Evolutionary conservation across 1,139 yeast genomes (phyloP), one percentile per base, ranked within the genome.

Genomic region (Chernovozyma sophiae-reginae): DNA sequence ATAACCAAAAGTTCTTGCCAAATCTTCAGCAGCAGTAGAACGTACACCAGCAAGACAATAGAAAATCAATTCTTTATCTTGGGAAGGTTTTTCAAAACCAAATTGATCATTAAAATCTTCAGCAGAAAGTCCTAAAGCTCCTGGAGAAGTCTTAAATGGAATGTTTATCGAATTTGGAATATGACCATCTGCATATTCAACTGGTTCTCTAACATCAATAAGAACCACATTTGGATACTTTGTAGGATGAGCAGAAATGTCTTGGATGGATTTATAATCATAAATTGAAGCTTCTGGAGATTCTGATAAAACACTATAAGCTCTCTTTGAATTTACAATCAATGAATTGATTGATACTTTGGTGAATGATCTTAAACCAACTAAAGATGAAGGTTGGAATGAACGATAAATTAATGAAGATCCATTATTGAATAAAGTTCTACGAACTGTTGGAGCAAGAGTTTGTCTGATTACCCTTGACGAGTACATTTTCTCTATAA

Each of bases 1-100:
- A 62, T 89, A 92, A 14, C 97, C 98, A 62, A 81, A 86, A 24
- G 95, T 84, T 45, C 79, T 78, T 19, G 97, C 98, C 53, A 90
- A 71, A 53, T 86, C 95, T 55, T 89, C 96, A 31, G 97, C 94
- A 41, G 89, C 87, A 33, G 89, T 74, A 30, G 95, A 84, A 66
- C 98, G 79, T 33, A 89, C 86, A 38, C 98, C 98, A 4, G 86
- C 96, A 40, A 85, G 78, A 64, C 98, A 92, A 65, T 90, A 90
- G 62, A 92, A 90, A 30, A 92, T 77, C 56, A 92, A 70, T 49
- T 86, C 87, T 54, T 84, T 77, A 34, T 78, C 80, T 31, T 68
- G 58, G 5, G 65, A 51, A 3, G 98, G 98, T 64, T 92, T 92
- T n/a, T 69, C 71, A 53, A 89, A 81, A 13, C 95, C 92, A 63